A percentile compares a stretch with the other conserved stretches of the same genome.
These are phyloP conservation scores for Solanum pinnatisectum DNA, from an alignment of 257 asterid species.

Conservation along the genomic window DNA sequence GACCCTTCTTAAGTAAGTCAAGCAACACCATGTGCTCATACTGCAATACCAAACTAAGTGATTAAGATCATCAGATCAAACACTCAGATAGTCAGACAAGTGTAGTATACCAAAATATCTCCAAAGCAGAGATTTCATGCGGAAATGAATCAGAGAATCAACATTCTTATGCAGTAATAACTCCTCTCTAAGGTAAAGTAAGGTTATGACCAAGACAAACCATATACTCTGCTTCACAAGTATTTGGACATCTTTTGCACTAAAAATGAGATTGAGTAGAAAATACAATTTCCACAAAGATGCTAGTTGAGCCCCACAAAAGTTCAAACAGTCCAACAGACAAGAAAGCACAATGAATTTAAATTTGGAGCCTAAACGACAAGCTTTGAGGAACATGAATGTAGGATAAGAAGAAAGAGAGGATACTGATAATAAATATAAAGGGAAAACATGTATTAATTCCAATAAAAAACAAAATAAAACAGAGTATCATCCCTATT, in stretches of 20 bases:
- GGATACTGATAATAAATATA: neutral
- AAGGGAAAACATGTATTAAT: neutral
- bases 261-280: neutral
- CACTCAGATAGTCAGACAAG: neutral
- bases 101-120: neutral
- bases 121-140: too few relatives aligned
- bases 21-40: conserved; percentile 58
- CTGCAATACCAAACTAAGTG: conserved; percentile 21
- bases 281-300: neutral
- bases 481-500: neutral
- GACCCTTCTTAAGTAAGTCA: conserved; percentile 82
- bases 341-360: neutral
- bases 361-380: neutral
- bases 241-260: neutral
- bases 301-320: neutral
- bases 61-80: neutral
- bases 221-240: neutral
- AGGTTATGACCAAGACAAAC: neutral
- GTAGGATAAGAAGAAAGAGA: neutral
- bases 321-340: neutral
- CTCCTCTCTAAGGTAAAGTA: neutral
- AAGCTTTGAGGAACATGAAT: neutral
- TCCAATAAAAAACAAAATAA: neutral
- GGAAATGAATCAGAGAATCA: neutral
- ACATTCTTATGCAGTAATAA: neutral